Conservation (phyloP, 169 alveolate genomes). For the Prorocentrum cordatum region DNA sequence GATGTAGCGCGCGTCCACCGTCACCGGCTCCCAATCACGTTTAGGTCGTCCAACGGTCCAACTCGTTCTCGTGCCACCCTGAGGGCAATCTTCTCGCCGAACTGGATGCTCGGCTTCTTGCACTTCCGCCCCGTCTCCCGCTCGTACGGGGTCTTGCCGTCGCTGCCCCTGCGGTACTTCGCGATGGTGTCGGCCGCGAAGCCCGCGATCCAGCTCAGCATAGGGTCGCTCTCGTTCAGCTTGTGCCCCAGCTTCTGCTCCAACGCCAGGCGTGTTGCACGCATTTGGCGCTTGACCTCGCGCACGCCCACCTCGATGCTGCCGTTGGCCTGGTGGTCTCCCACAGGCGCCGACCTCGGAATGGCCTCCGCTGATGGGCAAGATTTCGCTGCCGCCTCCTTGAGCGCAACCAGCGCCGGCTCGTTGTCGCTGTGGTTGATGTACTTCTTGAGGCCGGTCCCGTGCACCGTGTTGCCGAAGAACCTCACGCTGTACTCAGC, state of each 20-base stretch:
- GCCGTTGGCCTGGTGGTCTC: conserved; percentile 3
- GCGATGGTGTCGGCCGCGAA: conserved; percentile 10
- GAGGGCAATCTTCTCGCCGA: background rate
- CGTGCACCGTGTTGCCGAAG: background rate
- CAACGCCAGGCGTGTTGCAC: background rate
- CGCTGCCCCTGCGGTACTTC: background rate
- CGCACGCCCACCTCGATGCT: conserved; percentile 9
- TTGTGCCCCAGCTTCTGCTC: background rate
- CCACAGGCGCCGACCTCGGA: background rate
- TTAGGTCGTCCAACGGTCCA: background rate
- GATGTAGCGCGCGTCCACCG: background rate
- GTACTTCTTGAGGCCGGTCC: background rate
- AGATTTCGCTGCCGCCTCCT: background rate
- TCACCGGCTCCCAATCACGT: conserved; percentile 9
- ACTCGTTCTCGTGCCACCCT: background rate
- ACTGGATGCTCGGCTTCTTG: background rate
- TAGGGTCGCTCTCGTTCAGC: background rate
- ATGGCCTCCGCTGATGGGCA: background rate
- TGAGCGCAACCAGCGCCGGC: background rate
- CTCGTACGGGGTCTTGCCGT: conserved; percentile 23
- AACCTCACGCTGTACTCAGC: background rate
- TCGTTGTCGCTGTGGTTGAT: background rate
- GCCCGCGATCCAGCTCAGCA: background rate
- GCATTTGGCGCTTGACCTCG: conserved; percentile 6
- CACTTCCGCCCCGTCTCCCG: conserved; percentile 5